Conservation (phyloP, 495 filamentous ascomycete species). For the Aspergillus biplanus region DNA sequence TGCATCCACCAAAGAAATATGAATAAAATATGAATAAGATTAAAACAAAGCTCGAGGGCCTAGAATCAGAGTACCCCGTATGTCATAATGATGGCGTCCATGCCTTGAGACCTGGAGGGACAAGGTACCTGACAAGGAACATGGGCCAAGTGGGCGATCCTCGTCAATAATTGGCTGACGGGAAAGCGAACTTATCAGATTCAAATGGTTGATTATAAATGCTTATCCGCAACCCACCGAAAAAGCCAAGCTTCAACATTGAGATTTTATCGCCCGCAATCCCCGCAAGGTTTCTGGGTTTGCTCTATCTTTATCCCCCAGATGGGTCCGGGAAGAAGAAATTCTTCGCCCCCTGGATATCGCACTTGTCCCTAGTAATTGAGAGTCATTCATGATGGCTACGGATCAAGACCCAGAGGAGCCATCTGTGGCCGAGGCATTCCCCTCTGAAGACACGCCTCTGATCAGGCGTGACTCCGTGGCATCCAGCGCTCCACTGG, state of each 20-base stretch:
- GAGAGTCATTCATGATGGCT: conserved; percentile 4
- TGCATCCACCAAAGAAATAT: no score
- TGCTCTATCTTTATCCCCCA: conserved; percentile 1
- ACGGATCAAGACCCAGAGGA: conserved; percentile 3
- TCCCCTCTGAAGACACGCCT: conserved; percentile 16
- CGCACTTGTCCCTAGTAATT: background rate
- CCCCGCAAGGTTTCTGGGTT: background rate
- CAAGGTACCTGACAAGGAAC: background rate
- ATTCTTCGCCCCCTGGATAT: background rate
- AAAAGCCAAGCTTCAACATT: background rate
- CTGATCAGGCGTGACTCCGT: conserved; percentile 16
- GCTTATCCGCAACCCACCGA: background rate
- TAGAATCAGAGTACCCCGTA: background rate
- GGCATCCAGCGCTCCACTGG: background rate
- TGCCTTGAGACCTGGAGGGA: background rate
- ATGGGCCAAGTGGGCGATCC: background rate
- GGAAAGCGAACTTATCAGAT: conserved; percentile 1
- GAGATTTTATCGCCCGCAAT: background rate
- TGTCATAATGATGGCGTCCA: background rate
- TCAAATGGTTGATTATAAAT: conserved; percentile 1
- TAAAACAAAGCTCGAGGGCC: background rate
- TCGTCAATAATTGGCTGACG: background rate
- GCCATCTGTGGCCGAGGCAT: conserved; percentile 6
- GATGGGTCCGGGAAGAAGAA: conserved; percentile 1
- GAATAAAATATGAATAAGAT: background rate